Percentiles rank a stretch among this genome's conserved stretches.
These are phyloP conservation scores for Sporobolomyces roseus DNA, from an alignment of 768 basidiomycete genomes.

Conservation along the genomic window DNA sequence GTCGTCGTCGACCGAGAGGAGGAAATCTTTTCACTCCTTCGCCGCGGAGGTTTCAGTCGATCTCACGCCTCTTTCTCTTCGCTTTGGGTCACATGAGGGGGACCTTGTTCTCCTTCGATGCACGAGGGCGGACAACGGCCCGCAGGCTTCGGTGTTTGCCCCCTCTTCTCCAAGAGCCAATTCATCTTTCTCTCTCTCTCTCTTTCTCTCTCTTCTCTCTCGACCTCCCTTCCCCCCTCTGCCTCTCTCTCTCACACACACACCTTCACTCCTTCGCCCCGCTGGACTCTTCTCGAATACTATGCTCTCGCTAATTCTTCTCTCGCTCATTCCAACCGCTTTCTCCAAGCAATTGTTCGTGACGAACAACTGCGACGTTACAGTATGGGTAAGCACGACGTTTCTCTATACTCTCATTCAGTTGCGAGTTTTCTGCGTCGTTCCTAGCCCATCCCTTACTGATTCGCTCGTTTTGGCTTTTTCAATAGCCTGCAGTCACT, in stretches of 20 bases:
- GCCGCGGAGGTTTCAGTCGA: no score
- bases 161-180: neutral
- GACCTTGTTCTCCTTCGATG: no score
- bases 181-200: neutral
- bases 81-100: no score
- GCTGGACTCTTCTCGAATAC: neutral
- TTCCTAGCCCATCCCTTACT: neutral
- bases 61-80: no score
- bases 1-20: no score
- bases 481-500: conserved; percentile 8
- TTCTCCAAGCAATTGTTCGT: conserved; percentile 7
- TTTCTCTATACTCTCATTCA: neutral
- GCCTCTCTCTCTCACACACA: no score
- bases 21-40: no score
- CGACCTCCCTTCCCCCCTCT: neutral
- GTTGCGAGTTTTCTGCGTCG: no score
- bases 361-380: conserved; percentile 14
- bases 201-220: neutral
- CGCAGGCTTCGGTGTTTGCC: no score
- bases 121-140: no score
- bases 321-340: neutral
- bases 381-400: conserved; percentile 8
- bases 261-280: no score
- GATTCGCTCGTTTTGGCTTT: neutral
- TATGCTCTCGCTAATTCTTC: neutral